Conservation (phyloP, 768 basidiomycete genomes). For the Lactarius pseudohatsudake region DNA sequence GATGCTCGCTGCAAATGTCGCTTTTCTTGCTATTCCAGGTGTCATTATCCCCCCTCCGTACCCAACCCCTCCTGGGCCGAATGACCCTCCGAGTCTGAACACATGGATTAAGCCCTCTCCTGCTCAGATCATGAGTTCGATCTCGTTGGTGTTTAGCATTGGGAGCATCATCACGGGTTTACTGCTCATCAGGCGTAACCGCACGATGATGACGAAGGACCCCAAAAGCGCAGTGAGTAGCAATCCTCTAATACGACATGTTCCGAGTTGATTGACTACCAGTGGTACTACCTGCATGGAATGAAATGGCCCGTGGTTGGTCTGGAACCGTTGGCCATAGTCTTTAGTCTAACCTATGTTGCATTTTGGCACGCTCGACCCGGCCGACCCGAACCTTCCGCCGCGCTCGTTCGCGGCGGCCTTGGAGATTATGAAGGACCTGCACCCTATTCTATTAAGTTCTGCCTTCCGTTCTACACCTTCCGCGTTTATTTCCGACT, state of each 20-base stretch:
- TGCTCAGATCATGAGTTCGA: conserved; percentile 51
- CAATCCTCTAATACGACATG: conserved; percentile 16
- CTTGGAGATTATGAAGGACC: too few relatives aligned
- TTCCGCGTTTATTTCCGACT: too few relatives aligned
- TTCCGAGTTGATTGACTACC: conserved; percentile 13
- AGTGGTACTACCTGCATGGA: conserved; percentile 32
- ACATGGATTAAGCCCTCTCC: conserved; percentile 37
- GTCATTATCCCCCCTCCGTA: conserved; percentile 27
- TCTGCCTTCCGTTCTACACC: too few relatives aligned
- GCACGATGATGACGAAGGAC: conserved; percentile 39
- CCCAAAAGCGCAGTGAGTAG: conserved; percentile 25
- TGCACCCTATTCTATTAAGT: too few relatives aligned
- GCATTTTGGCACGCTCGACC: too few relatives aligned
- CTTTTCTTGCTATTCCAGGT: conserved; percentile 38
- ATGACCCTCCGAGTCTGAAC: too few relatives aligned
- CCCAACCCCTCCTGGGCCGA: neutral
- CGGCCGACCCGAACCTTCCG: too few relatives aligned
- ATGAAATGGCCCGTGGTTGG: conserved; percentile 38
- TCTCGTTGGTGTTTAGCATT: conserved; percentile 38
- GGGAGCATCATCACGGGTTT: conserved; percentile 45
- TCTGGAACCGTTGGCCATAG: conserved; percentile 28
- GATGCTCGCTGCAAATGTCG: conserved; percentile 37
- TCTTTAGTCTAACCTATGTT: too few relatives aligned
- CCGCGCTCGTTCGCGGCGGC: too few relatives aligned
- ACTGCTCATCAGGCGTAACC: conserved; percentile 46